phyloP scores from a whole-genome alignment of 2,329 filamentous ascomycete genomes.

The Coniella vitis region DNA sequence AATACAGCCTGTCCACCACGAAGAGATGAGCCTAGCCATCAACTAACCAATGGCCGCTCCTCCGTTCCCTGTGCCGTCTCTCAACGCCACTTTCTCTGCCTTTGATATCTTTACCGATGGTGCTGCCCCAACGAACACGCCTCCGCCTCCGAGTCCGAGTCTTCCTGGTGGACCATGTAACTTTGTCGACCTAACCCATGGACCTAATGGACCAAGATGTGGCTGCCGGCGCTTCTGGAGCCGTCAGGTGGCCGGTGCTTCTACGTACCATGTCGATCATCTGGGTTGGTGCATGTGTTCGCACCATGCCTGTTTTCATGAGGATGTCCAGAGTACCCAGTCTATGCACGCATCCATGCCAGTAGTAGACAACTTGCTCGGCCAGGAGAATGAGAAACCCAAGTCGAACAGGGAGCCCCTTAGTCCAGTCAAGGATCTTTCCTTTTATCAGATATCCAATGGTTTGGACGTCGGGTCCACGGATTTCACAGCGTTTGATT shows the following conservation, averaged over 20 bases:
- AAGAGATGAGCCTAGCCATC: conserved; percentile 27
- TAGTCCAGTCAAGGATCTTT: conserved; percentile 43
- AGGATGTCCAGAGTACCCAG: conserved; percentile 34
- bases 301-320: conserved; percentile 57
- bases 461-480: conserved; percentile 31
- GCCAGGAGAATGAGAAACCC: conserved; percentile 48
- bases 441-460: conserved; percentile 32
- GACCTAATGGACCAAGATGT: conserved; percentile 46
- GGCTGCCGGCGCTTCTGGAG: conserved; percentile 58
- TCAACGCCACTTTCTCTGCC: conserved; percentile 35
- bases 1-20: conserved; percentile 16
- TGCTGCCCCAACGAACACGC: conserved; percentile 10
- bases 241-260: conserved; percentile 30
- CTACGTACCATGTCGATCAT: conserved; percentile 32
- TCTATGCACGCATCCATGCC: conserved; percentile 3
- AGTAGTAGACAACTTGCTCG: conserved; percentile 17
- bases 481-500: conserved; percentile 31
- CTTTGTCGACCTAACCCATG: conserved; percentile 47
- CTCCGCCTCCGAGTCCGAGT: conserved; percentile 18
- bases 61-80: conserved; percentile 37
- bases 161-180: conserved; percentile 51
- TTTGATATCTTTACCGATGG: conserved; percentile 52
- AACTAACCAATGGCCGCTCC: conserved; percentile 44
- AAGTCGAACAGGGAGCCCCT: conserved; percentile 41
- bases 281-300: conserved; percentile 54